Base-by-base conservation (phyloP, 2,329 filamentous ascomycete genomes). In the Pleomassaria siparia region DNA sequence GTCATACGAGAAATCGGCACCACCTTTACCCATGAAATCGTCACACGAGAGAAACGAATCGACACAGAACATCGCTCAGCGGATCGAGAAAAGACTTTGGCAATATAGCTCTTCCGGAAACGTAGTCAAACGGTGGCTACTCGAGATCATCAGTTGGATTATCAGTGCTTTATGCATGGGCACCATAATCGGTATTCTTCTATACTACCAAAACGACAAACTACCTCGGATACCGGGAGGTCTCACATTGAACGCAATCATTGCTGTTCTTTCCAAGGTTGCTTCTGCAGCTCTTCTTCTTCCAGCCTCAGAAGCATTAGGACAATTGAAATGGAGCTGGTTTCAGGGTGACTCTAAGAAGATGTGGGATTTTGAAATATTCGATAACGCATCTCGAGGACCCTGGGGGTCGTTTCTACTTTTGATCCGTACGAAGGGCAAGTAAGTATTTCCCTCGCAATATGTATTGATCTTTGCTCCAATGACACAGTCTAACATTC, bases 261-360 rank as follows among this genome's bases (percentile, higher is more conserved):
- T 70, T 7, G 57, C 64, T 0, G 40, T 70, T 0, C 47, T 70
- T 0, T 63, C 65, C 0, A 60, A 53, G n/a, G 56, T 70, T 10
- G 60, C 63, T 0, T 62, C 58, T 4, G 66, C 62, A 2, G 58
- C 65, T 0, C 52, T 69, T 0, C 49, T 68, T 0, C 37, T 70
- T 0, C 67, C 65, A 0, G 53, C 63, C 0, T 57, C 64, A 0
- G 66, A 70, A 36, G 63, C 62, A 0, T 44, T 71, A 0, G 67
- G 68, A 0, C 67, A 71, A 33, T 28, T 69, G 2, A 70, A 70
- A 15, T 71, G 67, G 67, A 63, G 53, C 13, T 70, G 67, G 67
- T 70, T 70, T 11, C 24, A 47, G 2, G 39, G 50, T 0, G 28
- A 64, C 4, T 61, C 63, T 0, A 67, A 65, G 16, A 50, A 51